phyloP scores from a whole-genome alignment of 139 green algal genomes.

The Chlamydomonas sp. region DNA sequence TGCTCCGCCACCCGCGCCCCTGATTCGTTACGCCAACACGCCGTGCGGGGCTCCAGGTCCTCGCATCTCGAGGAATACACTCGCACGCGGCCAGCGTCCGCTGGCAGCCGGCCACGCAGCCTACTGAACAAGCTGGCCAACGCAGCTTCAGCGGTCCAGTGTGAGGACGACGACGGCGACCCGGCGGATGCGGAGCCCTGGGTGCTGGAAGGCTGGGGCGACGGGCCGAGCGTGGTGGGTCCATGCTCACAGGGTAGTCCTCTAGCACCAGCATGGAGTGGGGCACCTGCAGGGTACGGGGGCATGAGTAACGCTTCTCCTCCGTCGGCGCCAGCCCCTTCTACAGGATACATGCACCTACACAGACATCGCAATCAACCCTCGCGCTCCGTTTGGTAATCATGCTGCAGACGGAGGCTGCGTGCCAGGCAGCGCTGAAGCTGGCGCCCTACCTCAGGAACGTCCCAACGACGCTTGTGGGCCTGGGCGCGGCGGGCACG shows the following conservation, averaged over 20 bases:
- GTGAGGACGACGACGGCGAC: slow-evolving; percentile 6
- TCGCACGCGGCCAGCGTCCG: slow-evolving; percentile 30
- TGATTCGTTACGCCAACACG: too few species aligned
- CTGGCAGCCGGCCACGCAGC: slow-evolving; percentile 26
- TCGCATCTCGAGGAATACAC: slow-evolving; percentile 39
- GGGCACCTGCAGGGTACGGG: too few species aligned
- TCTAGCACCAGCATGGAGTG: too few species aligned
- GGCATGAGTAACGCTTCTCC: too few species aligned
- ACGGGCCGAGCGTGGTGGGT: slow-evolving; percentile 38
- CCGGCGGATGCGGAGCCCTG: slow-evolving; percentile 35
- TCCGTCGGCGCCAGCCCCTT: too few species aligned
- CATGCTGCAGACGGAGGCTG: slow-evolving; percentile 24
- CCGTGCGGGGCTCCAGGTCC: slow-evolving; percentile 17
- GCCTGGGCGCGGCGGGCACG: background rate
- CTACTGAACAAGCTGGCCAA: slow-evolving; percentile 43
- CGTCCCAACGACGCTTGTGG: slow-evolving; percentile 25
- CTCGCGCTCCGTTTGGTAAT: too few species aligned
- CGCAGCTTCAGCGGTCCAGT: slow-evolving; percentile 4
- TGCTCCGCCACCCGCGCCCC: too few species aligned
- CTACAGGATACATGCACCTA: too few species aligned
- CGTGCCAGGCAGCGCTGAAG: slow-evolving; percentile 31
- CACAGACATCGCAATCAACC: too few species aligned
- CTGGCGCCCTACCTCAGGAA: slow-evolving; percentile 25
- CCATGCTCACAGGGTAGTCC: too few species aligned
- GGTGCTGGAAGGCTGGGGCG: slow-evolving; percentile 44